A percentile compares a stretch with the other conserved stretches of the same genome.
Conservation (phyloP, 2,329 filamentous ascomycete genomes). For the Colletotrichum incanum region DNA sequence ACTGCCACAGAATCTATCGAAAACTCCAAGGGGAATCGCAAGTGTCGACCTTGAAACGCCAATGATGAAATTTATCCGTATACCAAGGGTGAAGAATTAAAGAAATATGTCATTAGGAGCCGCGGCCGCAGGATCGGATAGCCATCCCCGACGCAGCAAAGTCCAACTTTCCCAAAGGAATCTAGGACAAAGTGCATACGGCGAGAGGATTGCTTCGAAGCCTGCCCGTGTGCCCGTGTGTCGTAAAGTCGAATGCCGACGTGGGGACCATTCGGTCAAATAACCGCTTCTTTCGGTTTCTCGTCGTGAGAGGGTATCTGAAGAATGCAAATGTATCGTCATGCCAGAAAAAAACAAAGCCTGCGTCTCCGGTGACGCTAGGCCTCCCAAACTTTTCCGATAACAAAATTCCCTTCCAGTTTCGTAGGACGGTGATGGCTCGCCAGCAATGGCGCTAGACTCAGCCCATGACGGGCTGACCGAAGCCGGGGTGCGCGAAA, state of each 20-base stretch:
- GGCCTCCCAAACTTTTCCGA: slow-evolving; percentile 43
- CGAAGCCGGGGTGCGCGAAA: slow-evolving; percentile 65
- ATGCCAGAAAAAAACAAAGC: slow-evolving; percentile 43
- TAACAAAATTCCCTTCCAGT: slow-evolving; percentile 38
- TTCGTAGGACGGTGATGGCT: slow-evolving; percentile 6
- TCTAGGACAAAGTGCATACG: not conserved
- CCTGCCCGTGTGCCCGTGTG: slow-evolving; percentile 26
- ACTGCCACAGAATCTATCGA: slow-evolving; percentile 42
- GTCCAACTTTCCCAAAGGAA: not conserved
- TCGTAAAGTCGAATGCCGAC: slow-evolving; percentile 41
- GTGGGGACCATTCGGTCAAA: slow-evolving; percentile 39
- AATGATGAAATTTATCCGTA: slow-evolving; percentile 45
- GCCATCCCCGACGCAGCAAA: not conserved
- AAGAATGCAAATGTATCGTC: slow-evolving; percentile 46
- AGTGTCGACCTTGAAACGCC: slow-evolving; percentile 40
- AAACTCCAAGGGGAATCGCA: slow-evolving; percentile 41
- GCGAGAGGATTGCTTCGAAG: not conserved
- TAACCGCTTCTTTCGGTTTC: slow-evolving; percentile 44
- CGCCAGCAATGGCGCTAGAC: not conserved
- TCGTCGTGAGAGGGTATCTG: slow-evolving; percentile 45
- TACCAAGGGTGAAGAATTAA: slow-evolving; percentile 45
- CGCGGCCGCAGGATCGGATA: slow-evolving; percentile 1
- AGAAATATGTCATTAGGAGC: slow-evolving; percentile 46
- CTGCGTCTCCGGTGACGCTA: slow-evolving; percentile 40
- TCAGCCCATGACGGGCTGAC: slow-evolving; percentile 71